Base-by-base conservation (phyloP, 2,329 filamentous ascomycete genomes). In the Penicillium freii region DNA sequence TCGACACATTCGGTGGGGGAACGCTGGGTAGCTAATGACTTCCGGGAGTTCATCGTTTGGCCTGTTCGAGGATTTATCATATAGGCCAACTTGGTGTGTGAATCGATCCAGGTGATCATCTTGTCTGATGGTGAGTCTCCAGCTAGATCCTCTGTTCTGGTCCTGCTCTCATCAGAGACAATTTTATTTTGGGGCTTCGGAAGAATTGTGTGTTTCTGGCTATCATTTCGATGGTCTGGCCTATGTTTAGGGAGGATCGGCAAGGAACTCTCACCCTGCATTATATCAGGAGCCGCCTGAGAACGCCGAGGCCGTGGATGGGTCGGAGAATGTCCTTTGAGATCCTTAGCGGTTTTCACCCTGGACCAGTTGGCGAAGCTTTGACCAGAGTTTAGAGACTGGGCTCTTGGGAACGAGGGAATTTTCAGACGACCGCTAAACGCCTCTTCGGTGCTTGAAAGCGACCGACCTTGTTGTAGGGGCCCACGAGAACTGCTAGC, bases 71-170 rank as follows among this genome's bases (percentile, higher is more conserved):
- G 65, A 54, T 73, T 74, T 33, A 75, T 65, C 42, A 67, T 56
- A 27, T 74, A 65, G 10, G 60, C 65, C 44, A 67, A 52, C 43
- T 80, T 55, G 0, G 84, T 89, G 9, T 73, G 66, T 0, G 87
- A 86, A 63, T 91, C 84, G 1, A 76, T 78, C 88, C 88, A 91
- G 10, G 65, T 54, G 23, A 73, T 63, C 38, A 69, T 68, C 48
- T 33, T 50, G 47, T 69, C 66, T 7, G 47, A 33, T 6, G 56
- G 31, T 1, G 51, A 38, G 7, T 19, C 6, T 23, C 38, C 21
- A 21, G 46, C 31, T 4, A 29, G 38, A 39, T 42, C 27, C 1
- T 40, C 21, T 38, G 19, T 13, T 11, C 17, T 47, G 34, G 19
- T 17, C n/a, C n/a, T 40, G 3, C 27, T 21, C 2, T 11, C 38